These are phyloP conservation scores for Boletus huronensis DNA, from an alignment of 768 basidiomycete species.

Conservation along the genomic window DNA sequence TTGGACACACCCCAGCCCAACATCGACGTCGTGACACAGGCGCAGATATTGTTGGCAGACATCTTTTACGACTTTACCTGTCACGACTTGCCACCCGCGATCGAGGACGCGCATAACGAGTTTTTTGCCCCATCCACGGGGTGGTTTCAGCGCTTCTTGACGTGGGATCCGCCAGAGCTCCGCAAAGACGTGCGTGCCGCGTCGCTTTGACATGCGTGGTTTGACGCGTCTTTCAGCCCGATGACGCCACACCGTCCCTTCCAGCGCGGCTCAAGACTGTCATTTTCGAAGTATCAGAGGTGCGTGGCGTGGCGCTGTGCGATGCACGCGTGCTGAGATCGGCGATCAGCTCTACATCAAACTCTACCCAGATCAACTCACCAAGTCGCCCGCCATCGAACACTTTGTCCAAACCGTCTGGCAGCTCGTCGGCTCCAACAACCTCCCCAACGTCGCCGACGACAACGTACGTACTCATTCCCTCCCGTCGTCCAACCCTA, in stretches of 20 bases:
- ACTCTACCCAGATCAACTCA: constrained; percentile 75
- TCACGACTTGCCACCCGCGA: constrained; percentile 90
- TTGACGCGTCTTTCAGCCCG: constrained; percentile 45
- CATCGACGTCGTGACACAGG: constrained; percentile 59
- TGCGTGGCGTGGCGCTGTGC: constrained; percentile 27
- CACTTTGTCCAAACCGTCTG: constrained; percentile 87
- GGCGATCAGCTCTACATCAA: constrained; percentile 66
- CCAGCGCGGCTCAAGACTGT: constrained; percentile 86
- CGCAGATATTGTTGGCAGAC: constrained; percentile 74
- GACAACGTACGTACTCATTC: constrained; percentile 55
- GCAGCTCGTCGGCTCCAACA: constrained; percentile 70
- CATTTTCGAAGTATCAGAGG: constrained; percentile 89
- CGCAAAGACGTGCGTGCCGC: constrained; percentile 53
- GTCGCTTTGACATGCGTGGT: neutral
- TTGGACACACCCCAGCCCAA: constrained; percentile 39
- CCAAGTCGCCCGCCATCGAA: constrained; percentile 58
- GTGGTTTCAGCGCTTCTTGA: constrained; percentile 77
- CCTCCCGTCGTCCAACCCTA: neutral
- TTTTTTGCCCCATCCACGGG: constrained; percentile 74
- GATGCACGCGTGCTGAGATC: neutral
- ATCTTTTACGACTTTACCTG: constrained; percentile 93
- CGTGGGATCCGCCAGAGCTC: constrained; percentile 71
- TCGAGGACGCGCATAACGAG: constrained; percentile 82
- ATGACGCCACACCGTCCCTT: constrained; percentile 80
- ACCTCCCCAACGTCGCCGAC: constrained; percentile 65